These are phyloP conservation scores for Penicillium olsonii DNA, from an alignment of 2,329 filamentous ascomycete species.

Conservation along the genomic window DNA sequence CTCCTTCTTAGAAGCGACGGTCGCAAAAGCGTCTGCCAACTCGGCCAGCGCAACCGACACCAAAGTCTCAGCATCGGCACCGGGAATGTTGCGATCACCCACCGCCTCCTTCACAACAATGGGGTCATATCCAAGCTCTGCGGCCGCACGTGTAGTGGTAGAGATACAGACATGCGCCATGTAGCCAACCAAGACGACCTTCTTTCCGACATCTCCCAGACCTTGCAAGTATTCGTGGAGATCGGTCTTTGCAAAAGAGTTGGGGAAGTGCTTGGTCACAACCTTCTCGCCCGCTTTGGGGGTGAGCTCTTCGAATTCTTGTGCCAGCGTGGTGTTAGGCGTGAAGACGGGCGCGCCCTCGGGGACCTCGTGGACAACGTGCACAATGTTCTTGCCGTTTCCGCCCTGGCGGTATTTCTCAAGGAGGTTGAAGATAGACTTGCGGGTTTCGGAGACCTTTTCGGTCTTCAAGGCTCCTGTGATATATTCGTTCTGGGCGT, in stretches of 20 bases:
- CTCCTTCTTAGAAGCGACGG: constrained; percentile 50
- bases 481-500: constrained; percentile 69
- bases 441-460: constrained; percentile 56
- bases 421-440: constrained; percentile 59
- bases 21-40: constrained; percentile 65
- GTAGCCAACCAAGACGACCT: constrained; percentile 56
- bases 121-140: constrained; percentile 65
- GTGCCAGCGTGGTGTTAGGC: constrained; percentile 58
- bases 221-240: constrained; percentile 57
- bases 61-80: constrained; percentile 54
- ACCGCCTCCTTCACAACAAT: constrained; percentile 63
- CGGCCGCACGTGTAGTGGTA: constrained; percentile 63
- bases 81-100: constrained; percentile 67
- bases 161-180: constrained; percentile 63
- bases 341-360: constrained; percentile 68
- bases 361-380: constrained; percentile 62
- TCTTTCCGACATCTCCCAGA: constrained; percentile 50
- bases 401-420: constrained; percentile 59
- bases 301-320: constrained; percentile 62
- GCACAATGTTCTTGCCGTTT: constrained; percentile 55
- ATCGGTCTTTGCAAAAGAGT: constrained; percentile 62
- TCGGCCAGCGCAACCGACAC: constrained; percentile 56
- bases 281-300: constrained; percentile 58
- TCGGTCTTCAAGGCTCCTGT: constrained; percentile 57
- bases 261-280: constrained; percentile 60